Evolutionary conservation across 768 basidiomycete genomes (phyloP), one percentile per base, ranked within the genome.

Genomic region (Terana coerulea): DNA sequence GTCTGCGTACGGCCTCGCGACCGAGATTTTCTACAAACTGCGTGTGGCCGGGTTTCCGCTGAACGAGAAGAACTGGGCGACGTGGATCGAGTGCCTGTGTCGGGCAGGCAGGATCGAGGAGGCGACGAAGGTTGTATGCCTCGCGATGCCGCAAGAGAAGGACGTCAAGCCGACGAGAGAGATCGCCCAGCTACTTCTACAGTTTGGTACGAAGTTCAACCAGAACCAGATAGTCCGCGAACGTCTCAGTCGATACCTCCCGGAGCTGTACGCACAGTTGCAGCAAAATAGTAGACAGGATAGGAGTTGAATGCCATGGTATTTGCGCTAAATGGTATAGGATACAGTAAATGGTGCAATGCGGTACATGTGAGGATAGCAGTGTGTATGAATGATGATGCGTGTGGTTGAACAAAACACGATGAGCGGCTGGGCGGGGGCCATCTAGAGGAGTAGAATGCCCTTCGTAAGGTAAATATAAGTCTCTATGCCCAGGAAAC

Each of bases 21-120:
- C 69, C 46, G 72, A 75, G 37, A 78, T 89, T 30, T 78, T 80
- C 68, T 55, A 63, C 26, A 80, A 77, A 61, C 72, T 86, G 43
- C 65, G 66, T 25, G 72, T 67, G 46, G 72, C 72, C 40, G 74
- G 71, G 21, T 88, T 77, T 63, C 61, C 55, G 31, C 70, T 88
- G 48, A 84, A 86, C 61, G 59, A 72, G 54, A 78, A 80, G 46
- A 86, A 88, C 61, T 93, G 91, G 89, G 83, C 88, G 52, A 76
- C 82, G 0, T 91, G 84, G 74, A 65, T 97, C 17, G 93, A 97
- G 67, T 91, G 87, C 62, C 75, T 95, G n/a, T 91, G 89, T 60
- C 78, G 92, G 21, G 63, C 81, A 41, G 78, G 81, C 8, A 72
- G 74, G 59, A 58, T 91, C 28, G 77, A 83, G 19, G 85, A 88